Evolutionary conservation across 257 asterid genomes (phyloP).

Genomic region (Scutellaria galericulata): DNA sequence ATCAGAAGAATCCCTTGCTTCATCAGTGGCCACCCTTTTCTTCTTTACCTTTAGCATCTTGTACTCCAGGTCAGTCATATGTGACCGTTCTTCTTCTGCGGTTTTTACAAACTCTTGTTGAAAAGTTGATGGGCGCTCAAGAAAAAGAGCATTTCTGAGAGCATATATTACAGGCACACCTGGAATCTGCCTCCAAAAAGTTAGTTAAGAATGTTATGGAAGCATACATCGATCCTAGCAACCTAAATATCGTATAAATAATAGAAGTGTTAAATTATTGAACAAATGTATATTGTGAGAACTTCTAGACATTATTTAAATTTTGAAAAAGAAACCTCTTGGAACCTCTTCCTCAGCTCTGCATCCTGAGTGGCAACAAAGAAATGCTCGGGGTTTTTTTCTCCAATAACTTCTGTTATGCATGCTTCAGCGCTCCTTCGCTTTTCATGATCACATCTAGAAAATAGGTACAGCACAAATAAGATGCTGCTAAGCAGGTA

Average conservation of each 20-base stretch:
- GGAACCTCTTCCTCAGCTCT: conserved; percentile 67
- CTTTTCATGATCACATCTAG: conserved; percentile 88
- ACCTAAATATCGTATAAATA: background rate
- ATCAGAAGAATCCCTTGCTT: conserved; percentile 53
- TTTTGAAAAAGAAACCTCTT: conserved; percentile 58
- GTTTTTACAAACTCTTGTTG: conserved; percentile 71
- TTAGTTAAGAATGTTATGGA: conserved; percentile 4
- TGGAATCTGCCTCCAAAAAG: conserved; percentile 63
- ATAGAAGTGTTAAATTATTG: background rate
- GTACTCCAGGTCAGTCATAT: conserved; percentile 67
- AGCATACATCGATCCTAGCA: conserved; percentile 17
- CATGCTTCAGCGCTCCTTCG: conserved; percentile 73
- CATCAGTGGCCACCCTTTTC: conserved; percentile 48
- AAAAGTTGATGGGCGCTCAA: conserved; percentile 76
- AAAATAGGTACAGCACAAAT: conserved; percentile 30
- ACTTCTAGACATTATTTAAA: background rate
- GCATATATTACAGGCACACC: conserved; percentile 83
- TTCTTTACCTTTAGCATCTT: conserved; percentile 51
- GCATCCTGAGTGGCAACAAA: conserved; percentile 95
- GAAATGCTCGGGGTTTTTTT: conserved; percentile 74
- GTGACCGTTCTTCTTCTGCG: conserved; percentile 77
- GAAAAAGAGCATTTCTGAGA: conserved; percentile 80
- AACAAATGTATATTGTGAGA: background rate
- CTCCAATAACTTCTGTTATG: conserved; percentile 79
- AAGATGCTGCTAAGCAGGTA: conserved; percentile 7